Evolutionary conservation across 108 stramenopile genomes (phyloP).

Genomic region (Epithemia pelagica): DNA sequence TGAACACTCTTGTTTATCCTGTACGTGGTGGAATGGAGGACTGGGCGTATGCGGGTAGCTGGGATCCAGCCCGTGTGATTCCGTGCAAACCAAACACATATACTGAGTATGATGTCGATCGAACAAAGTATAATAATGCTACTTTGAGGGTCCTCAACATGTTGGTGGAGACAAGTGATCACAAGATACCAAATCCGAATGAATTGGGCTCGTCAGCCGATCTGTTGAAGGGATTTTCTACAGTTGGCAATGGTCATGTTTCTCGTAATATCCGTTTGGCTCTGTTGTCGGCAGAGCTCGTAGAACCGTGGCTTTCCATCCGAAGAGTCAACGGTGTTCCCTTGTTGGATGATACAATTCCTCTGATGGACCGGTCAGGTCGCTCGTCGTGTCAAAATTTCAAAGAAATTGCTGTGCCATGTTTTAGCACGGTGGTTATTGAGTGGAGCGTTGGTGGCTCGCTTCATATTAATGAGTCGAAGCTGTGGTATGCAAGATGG

Average conservation of each 20-base stretch:
- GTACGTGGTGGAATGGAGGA: constrained; percentile 93
- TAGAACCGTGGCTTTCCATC: constrained; percentile 82
- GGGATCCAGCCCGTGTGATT: constrained; percentile 71
- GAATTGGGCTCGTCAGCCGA: constrained; percentile 59
- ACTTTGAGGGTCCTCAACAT: constrained; percentile 88
- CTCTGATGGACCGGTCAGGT: constrained; percentile 13
- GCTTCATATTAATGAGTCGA: constrained; percentile 59
- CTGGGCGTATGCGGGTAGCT: constrained; percentile 91
- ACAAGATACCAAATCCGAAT: constrained; percentile 47
- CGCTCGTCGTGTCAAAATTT: constrained; percentile 16
- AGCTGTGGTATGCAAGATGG: constrained; percentile 66
- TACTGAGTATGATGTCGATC: constrained; percentile 45
- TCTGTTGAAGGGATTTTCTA: constrained; percentile 40
- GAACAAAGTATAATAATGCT: constrained; percentile 70
- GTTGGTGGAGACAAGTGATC: constrained; percentile 81
- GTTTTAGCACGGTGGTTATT: constrained; percentile 16
- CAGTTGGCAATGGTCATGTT: constrained; percentile 67
- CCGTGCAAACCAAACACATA: constrained; percentile 62
- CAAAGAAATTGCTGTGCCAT: constrained; percentile 15
- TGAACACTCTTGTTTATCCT: constrained; percentile 90
- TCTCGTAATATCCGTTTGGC: constrained; percentile 87
- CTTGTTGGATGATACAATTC: constrained; percentile 52
- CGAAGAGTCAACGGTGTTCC: constrained; percentile 36
- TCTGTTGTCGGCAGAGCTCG: constrained; percentile 74
- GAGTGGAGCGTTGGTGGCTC: constrained; percentile 83